phyloP scores from a whole-genome alignment of 805 yeast genomes.

The Metschnikowia gelsemii region DNA sequence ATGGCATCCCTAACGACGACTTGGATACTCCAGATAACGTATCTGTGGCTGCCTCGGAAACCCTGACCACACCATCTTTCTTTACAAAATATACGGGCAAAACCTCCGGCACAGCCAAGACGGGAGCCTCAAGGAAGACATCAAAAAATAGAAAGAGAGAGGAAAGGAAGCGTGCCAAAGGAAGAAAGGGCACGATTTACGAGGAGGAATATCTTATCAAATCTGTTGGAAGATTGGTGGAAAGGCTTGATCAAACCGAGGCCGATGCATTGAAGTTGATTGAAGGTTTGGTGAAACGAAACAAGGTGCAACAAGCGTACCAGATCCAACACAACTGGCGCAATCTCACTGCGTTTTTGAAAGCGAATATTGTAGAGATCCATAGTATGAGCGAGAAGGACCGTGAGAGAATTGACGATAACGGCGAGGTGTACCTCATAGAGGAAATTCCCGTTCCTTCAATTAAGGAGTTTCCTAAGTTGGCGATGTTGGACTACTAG shows the following conservation, averaged over 20 bases:
- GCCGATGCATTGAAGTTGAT: conserved; percentile 72
- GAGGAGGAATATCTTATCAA: conserved; percentile 93
- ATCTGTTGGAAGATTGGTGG: conserved; percentile 85
- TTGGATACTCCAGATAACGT: conserved; percentile 86
- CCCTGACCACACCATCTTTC: conserved; percentile 88
- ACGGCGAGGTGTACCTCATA: conserved; percentile 76
- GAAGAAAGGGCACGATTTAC: conserved; percentile 95
- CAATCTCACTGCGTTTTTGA: conserved; percentile 55
- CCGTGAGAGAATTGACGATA: conserved; percentile 84
- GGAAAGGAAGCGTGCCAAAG: conserved; percentile 93
- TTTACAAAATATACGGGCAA: conserved; percentile 96
- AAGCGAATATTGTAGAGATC: conserved; percentile 68
- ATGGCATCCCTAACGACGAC: conserved; percentile 58
- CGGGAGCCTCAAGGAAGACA: conserved; percentile 92
- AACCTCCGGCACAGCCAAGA: conserved; percentile 92
- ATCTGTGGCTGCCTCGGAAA: conserved; percentile 90
- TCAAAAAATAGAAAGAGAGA: conserved; percentile 91
- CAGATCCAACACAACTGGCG: conserved; percentile 69
- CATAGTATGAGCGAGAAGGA: conserved; percentile 81
- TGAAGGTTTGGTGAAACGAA: conserved; percentile 72
- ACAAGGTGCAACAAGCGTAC: conserved; percentile 74
- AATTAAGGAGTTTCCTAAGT: conserved; percentile 61
- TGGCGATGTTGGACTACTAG: conserved; percentile 58
- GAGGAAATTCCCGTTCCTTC: conserved; percentile 75
- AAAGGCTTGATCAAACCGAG: conserved; percentile 71